phyloP scores from a whole-genome alignment of 2,329 filamentous ascomycete genomes.

The Chrysoporthe cubensis region DNA sequence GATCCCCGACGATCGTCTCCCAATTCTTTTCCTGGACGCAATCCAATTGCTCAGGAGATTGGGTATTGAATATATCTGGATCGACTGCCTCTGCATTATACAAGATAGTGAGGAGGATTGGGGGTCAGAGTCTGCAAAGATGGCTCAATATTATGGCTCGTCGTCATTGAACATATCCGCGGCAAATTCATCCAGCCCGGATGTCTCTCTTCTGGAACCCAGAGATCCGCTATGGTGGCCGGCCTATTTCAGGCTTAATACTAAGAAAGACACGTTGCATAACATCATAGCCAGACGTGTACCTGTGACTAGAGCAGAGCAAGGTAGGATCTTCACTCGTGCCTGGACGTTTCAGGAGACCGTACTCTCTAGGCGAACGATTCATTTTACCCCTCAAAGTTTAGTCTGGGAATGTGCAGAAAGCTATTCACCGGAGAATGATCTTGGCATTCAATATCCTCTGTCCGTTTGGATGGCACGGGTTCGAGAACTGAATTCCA shows the following conservation, averaged over 20 bases:
- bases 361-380: not conserved
- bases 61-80: constrained; percentile 14
- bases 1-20: constrained; percentile 2
- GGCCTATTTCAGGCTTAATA: not conserved
- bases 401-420: not conserved
- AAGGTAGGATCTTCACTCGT: not conserved
- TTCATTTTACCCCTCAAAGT: constrained; percentile 1
- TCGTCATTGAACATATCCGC: constrained; percentile 1
- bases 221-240: not conserved
- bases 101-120: constrained; percentile 19
- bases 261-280: not conserved
- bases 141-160: constrained; percentile 6
- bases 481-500: too few species aligned
- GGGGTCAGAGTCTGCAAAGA: constrained; percentile 14
- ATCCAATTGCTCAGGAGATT: constrained; percentile 9
- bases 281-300: not conserved
- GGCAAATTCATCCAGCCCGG: not conserved
- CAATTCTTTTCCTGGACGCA: constrained; percentile 15
- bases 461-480: too few species aligned
- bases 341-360: not conserved
- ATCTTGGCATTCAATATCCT: not conserved
- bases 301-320: not conserved
- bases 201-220: not conserved
- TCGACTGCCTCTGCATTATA: not conserved
- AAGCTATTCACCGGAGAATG: not conserved